A percentile compares a stretch with the other conserved stretches of the same genome.
Evolutionary conservation across 1,284 basidiomycete genomes (phyloP).

Genomic region (Hymenochaete sp.): DNA sequence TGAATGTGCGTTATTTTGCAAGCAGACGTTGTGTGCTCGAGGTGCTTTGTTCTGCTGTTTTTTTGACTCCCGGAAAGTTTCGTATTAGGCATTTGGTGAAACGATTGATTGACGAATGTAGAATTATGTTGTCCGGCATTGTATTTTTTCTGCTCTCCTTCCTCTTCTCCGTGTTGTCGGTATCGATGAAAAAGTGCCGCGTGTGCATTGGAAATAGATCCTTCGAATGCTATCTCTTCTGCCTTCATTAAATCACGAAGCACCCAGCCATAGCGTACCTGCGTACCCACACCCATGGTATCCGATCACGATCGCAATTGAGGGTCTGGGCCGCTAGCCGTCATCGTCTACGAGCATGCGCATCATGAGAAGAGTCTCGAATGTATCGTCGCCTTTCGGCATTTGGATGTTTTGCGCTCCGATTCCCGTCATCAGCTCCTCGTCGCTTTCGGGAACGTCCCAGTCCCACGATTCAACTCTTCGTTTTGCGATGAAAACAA

Average conservation of each 20-base stretch:
- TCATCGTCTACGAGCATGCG: no score
- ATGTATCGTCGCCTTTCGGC: conserved; percentile 53
- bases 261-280: no score
- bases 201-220: neutral
- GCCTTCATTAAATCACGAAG: neutral
- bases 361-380: conserved; percentile 62
- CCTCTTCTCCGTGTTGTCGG: neutral
- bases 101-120: no score
- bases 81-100: no score
- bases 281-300: neutral
- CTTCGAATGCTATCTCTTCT: neutral
- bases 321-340: no score
- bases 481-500: conserved; percentile 53
- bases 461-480: conserved; percentile 47
- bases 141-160: no score
- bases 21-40: no score
- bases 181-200: neutral
- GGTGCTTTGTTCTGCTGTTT: no score
- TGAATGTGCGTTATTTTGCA: no score
- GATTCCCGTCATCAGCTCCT: conserved; percentile 46
- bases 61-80: no score
- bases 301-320: neutral
- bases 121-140: no score
- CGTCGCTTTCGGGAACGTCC: conserved; percentile 44
- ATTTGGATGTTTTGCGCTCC: conserved; percentile 36